A percentile compares a stretch with the other conserved stretches of the same genome.
Conservation (phyloP, 768 basidiomycete species). For the Paxillus ammoniavirescens region DNA sequence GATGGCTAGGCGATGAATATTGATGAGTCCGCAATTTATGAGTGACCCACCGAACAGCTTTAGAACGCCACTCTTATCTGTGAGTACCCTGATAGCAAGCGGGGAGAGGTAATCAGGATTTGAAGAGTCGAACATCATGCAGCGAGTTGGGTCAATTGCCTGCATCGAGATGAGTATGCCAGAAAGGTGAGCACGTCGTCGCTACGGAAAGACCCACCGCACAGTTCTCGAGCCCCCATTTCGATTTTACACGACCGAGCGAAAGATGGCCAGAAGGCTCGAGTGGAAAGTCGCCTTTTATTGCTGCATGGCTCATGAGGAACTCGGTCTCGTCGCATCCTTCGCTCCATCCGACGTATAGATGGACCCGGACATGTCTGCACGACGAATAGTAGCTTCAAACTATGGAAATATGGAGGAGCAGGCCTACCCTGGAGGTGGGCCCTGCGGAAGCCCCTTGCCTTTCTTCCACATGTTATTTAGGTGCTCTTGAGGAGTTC, state of each 20-base stretch:
- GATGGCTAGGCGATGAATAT: neutral
- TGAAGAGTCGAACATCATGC: conserved; percentile 15
- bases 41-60: conserved; percentile 25
- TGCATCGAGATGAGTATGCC: neutral
- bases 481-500: conserved; percentile 19
- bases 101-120: conserved; percentile 27
- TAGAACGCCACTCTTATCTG: conserved; percentile 23
- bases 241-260: conserved; percentile 15
- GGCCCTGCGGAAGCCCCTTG: conserved; percentile 14
- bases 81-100: conserved; percentile 24
- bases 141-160: conserved; percentile 24
- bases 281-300: conserved; percentile 26
- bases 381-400: neutral
- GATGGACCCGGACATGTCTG: conserved; percentile 32
- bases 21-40: neutral
- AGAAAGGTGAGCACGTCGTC: neutral
- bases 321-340: conserved; percentile 31
- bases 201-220: conserved; percentile 8
- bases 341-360: conserved; percentile 28
- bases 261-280: conserved; percentile 21
- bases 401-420: too few species aligned
- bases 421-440: conserved; percentile 16
- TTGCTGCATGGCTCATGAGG: conserved; percentile 23
- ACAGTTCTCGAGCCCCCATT: conserved; percentile 26
- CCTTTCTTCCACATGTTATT: conserved; percentile 24